Evolutionary conservation across 2,329 filamentous ascomycete species (phyloP), one percentile per base, ranked within the genome.

Genomic region (Penicillium sp.): DNA sequence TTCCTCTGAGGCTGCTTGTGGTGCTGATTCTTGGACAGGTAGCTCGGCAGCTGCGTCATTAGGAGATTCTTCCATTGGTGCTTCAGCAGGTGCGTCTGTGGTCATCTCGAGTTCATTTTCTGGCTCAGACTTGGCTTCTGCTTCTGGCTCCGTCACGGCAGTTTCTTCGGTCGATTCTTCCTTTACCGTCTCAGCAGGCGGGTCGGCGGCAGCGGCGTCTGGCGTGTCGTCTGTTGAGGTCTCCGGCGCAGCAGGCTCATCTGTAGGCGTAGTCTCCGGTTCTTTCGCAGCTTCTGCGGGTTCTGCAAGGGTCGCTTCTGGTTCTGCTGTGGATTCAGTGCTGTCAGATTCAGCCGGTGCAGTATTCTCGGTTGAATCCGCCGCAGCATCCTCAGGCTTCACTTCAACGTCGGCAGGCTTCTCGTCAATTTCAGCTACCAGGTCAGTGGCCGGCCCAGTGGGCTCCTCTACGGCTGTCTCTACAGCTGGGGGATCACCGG

Each of bases 231-330:
- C 53, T 7, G 46, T 30, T 1, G 46, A 37, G 16, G 28, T n/a
- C 7, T 62, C 60, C 6, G 60, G 25, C 3, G 33, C 63, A 60
- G 55, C 16, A 10, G 37, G 51, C 22, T 42, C 57, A 35, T 52
- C 62, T 30, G 59, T 16, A 14, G 58, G 22, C 7, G 54, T 28
- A 45, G 30, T 38, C 11, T 55, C 51, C 4, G 35, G 13, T 26
- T 57, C 53, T 1, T 48, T 26, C 1, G 60, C 63, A 19, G 67
- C 65, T 13, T 35, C 33, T 35, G 60, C 63, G 16, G 68, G 65
- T 7, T 65, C 60, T 25, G 55, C n/a, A 16, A 62, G 28, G 11
- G 42, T 49, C 52, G 65, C 62, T 37, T 68, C 65, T 19, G 37
- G 11, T 42, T 45, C 38, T 54, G 59, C 26, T 28, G 19, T 30